Evolutionary conservation across 768 basidiomycete species (phyloP).

Genomic region (Boletus rubroflammeus): DNA sequence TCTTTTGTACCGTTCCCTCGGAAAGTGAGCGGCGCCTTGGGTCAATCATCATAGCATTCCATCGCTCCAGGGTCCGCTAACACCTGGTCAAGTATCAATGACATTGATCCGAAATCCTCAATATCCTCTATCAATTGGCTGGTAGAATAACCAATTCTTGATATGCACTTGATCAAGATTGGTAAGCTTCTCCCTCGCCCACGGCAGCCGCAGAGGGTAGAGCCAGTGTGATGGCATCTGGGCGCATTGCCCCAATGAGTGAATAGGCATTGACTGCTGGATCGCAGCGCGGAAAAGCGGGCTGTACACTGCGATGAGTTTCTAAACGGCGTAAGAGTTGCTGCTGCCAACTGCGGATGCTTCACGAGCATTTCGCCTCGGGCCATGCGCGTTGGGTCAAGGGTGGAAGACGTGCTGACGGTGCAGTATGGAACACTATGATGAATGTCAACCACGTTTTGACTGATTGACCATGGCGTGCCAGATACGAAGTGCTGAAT

Average conservation of each 20-base stretch:
- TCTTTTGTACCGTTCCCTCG: neutral
- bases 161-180: neutral
- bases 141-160: neutral
- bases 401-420: constrained; percentile 36
- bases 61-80: neutral
- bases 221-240: neutral
- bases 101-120: neutral
- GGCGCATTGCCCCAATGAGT: constrained; percentile 1
- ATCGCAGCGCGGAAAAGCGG: neutral
- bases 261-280: neutral
- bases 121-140: neutral
- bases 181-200: neutral
- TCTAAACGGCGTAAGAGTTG: neutral
- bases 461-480: neutral
- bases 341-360: neutral
- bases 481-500: too few relatives aligned
- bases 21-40: neutral
- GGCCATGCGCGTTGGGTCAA: constrained; percentile 13
- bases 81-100: neutral
- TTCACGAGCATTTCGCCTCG: neutral
- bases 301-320: constrained; percentile 9
- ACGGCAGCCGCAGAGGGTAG: neutral
- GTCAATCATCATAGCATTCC: neutral
- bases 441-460: neutral
- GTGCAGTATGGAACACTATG: neutral